A percentile compares a stretch with the other conserved stretches of the same genome.
Evolutionary conservation across 768 basidiomycete species (phyloP).

Genomic region (Coprinellus micaceus): DNA sequence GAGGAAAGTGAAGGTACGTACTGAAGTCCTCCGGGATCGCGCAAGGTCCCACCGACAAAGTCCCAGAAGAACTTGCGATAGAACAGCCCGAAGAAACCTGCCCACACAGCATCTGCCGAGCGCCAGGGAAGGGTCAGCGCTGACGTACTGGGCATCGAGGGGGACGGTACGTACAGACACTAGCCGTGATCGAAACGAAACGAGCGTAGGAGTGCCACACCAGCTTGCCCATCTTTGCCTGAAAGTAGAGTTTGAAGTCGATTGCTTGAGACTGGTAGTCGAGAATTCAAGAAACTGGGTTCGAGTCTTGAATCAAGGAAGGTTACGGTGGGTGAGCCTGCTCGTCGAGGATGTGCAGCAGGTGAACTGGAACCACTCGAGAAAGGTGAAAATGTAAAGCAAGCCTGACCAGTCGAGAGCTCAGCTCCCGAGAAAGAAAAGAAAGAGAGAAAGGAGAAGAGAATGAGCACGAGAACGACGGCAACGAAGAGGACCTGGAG

Average conservation of each 20-base stretch:
- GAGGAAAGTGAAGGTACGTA: slow-evolving; percentile 37
- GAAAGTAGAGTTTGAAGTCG: slow-evolving; percentile 13
- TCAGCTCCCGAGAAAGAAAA: slow-evolving; percentile 10
- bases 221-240: slow-evolving; percentile 66
- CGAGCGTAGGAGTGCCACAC: slow-evolving; percentile 80
- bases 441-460: slow-evolving; percentile 7
- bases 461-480: slow-evolving; percentile 5
- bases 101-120: slow-evolving; percentile 70
- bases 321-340: slow-evolving; percentile 3
- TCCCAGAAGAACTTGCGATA: slow-evolving; percentile 98
- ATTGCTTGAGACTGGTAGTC: slow-evolving; percentile 12
- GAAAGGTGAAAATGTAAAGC: slow-evolving; percentile 8
- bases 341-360: slow-evolving; percentile 25
- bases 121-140: slow-evolving; percentile 6
- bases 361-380: slow-evolving; percentile 6
- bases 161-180: slow-evolving; percentile 55
- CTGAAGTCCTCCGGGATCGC: slow-evolving; percentile 78
- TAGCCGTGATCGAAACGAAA: slow-evolving; percentile 63
- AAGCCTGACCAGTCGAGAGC: slow-evolving; percentile 11
- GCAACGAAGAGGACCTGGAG: slow-evolving; percentile 10
- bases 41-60: slow-evolving; percentile 77
- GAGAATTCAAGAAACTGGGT: slow-evolving; percentile 5
- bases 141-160: neutral
- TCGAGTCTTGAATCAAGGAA: slow-evolving; percentile 3
- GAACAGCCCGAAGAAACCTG: slow-evolving; percentile 72